Evolutionary conservation across 2,329 filamentous ascomycete genomes (phyloP).

Genomic region (Stromatinia cepivora): DNA sequence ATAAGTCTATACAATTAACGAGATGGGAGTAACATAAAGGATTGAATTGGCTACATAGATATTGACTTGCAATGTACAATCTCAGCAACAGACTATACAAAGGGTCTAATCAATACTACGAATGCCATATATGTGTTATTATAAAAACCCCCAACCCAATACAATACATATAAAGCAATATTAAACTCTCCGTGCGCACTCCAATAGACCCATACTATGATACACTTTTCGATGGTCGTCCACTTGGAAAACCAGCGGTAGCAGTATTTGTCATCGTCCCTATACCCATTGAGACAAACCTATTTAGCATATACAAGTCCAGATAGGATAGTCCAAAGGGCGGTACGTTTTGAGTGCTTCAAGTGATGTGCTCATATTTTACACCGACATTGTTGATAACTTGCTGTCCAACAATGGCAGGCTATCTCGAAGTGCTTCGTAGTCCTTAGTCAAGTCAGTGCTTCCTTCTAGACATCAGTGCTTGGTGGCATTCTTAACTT

Average conservation of each 20-base stretch:
- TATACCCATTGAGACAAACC: no score
- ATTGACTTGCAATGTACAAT: neutral
- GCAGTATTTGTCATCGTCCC: neutral
- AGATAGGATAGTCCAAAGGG: neutral
- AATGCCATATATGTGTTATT: neutral
- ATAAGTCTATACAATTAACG: neutral
- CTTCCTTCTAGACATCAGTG: no score
- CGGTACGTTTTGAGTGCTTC: neutral
- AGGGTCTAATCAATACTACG: neutral
- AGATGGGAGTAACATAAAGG: neutral
- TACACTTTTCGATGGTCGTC: neutral
- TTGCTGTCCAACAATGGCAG: neutral
- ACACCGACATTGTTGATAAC: neutral
- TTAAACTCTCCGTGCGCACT: neutral
- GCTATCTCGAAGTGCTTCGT: neutral
- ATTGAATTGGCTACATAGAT: constrained; percentile 12
- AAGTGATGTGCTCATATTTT: neutral
- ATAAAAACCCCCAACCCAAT: neutral
- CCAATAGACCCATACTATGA: neutral
- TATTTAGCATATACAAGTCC: neutral
- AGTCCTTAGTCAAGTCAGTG: neutral
- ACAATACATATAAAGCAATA: neutral
- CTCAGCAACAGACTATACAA: neutral
- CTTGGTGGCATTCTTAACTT: neutral
- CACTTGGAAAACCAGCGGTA: constrained; percentile 4